Evolutionary conservation across 306 rosid genomes (phyloP), one percentile per base, ranked within the genome.

Genomic region (Fragaria vesca): DNA sequence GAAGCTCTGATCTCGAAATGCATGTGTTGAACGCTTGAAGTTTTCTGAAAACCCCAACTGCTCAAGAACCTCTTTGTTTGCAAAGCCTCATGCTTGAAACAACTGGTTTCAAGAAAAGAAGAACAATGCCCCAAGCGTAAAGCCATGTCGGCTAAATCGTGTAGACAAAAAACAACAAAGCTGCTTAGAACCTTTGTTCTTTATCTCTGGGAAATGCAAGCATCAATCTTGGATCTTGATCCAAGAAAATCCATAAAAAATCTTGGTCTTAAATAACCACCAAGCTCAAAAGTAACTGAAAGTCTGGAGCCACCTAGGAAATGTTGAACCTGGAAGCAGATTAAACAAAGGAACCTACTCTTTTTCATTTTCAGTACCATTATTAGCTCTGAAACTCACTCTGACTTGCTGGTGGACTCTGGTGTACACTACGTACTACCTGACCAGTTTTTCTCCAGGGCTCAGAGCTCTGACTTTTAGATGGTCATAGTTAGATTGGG

Each of bases 111-210:
- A 54, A 77, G 24, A 55, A 69, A 72, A 72, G 65, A 79, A n/a
- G 61, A 71, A 50, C 79, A 36, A 58, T 58, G 43, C 9, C 52
- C 73, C 8, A 79, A 72, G n/a, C 66, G 52, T 79, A 79, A 12
- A 38, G 72, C 82, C 82, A 79, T 79, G 47, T 60, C 3, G 70
- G 69, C 11, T 63, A 32, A 17, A 63, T 62, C 47, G 48, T 66
- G 50, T 38, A 12, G 72, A n/a, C 32, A n/a, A n/a, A n/a, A 42
- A 40, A 67, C 72, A 20, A 67, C 48, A 67, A 67, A 42, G 32
- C 51, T 67, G 26, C 70, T 38, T 17, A 32, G 26, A 36, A 66
- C 26, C 28, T 38, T 18, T 66, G 47, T 66, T 16, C 47, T 66
- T 32, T 65, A 18, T 36, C 70, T 66, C 26, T 66, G 46, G 51